A percentile compares a stretch with the other conserved stretches of the same genome.
Evolutionary conservation across 2,329 filamentous ascomycete species (phyloP).

Genomic region (Chaetomium globosum): DNA sequence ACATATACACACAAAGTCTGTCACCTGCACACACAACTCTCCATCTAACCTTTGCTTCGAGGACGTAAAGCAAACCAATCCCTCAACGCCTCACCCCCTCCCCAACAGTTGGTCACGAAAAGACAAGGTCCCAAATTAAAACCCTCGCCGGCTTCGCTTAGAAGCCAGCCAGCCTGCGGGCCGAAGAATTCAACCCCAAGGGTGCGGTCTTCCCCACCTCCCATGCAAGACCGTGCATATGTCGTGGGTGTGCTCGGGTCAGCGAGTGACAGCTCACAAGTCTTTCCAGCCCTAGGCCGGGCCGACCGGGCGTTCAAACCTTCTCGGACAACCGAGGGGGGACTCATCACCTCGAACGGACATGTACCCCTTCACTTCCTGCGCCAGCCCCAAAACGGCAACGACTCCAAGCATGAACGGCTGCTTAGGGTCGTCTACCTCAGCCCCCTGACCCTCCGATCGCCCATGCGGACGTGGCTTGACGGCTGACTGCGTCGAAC

Average conservation of each 20-base stretch:
- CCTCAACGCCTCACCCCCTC: neutral
- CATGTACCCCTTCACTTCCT: neutral
- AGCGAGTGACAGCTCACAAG: neutral
- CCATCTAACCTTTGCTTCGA: neutral
- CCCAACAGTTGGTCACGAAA: neutral
- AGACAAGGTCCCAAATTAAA: neutral
- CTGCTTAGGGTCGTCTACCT: neutral
- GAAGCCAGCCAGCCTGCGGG: neutral
- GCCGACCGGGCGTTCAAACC: neutral
- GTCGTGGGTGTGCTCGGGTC: neutral
- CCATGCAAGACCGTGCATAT: neutral
- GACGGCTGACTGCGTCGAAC: neutral
- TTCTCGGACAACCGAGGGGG: neutral
- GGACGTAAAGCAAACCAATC: slow-evolving; percentile 1
- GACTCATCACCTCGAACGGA: neutral
- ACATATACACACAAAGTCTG: neutral
- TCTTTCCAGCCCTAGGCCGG: neutral
- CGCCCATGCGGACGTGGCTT: neutral
- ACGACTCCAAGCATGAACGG: neutral
- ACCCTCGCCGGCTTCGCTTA: slow-evolving; percentile 7
- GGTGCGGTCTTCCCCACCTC: neutral
- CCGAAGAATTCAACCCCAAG: neutral
- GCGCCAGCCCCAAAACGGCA: neutral
- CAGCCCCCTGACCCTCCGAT: neutral
- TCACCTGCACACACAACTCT: neutral